Evolutionary conservation across 768 basidiomycete genomes (phyloP).

Genomic region (Asterophora lycoperdoides): DNA sequence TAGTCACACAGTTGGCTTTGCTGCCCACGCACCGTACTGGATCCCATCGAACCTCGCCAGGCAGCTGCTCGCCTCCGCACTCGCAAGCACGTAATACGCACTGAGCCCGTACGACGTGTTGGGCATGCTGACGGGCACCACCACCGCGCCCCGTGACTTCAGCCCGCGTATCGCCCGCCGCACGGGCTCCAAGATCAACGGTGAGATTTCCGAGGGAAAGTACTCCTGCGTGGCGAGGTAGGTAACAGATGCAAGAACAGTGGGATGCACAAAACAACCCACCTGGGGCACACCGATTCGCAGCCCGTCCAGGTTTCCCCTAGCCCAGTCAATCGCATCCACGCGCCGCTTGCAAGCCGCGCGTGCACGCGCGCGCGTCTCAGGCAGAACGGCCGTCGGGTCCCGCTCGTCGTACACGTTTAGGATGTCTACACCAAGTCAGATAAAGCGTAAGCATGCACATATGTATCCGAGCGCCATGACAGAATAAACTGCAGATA

Average conservation of each 20-base stretch:
- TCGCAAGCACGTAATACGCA: slow-evolving; percentile 94
- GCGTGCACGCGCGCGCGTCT: slow-evolving; percentile 26
- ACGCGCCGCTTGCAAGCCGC: slow-evolving; percentile 14
- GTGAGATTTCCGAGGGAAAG: slow-evolving; percentile 66
- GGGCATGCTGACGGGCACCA: slow-evolving; percentile 75
- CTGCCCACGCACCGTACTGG: slow-evolving; percentile 67
- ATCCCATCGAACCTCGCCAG: slow-evolving; percentile 88
- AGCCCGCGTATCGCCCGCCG: slow-evolving; percentile 40
- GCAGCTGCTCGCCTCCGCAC: slow-evolving; percentile 91
- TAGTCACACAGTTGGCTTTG: neutral
- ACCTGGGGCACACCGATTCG: slow-evolving; percentile 77
- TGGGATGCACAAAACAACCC: slow-evolving; percentile 6
- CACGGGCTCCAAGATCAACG: slow-evolving; percentile 39
- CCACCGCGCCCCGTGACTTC: slow-evolving; percentile 51
- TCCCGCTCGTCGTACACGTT: slow-evolving; percentile 64
- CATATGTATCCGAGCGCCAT: too few species aligned
- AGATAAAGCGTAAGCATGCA: too few species aligned
- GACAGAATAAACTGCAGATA: too few species aligned
- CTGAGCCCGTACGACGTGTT: slow-evolving; percentile 68
- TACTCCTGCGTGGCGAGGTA: slow-evolving; percentile 49
- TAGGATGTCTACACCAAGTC: slow-evolving; percentile 35
- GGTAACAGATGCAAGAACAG: too few species aligned
- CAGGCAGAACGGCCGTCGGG: slow-evolving; percentile 60
- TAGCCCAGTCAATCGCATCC: slow-evolving; percentile 1
- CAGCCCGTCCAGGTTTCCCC: slow-evolving; percentile 41